Evolutionary conservation across 2,329 filamentous ascomycete genomes (phyloP), one percentile per base, ranked within the genome.

Genomic region (Xylaria sp.): DNA sequence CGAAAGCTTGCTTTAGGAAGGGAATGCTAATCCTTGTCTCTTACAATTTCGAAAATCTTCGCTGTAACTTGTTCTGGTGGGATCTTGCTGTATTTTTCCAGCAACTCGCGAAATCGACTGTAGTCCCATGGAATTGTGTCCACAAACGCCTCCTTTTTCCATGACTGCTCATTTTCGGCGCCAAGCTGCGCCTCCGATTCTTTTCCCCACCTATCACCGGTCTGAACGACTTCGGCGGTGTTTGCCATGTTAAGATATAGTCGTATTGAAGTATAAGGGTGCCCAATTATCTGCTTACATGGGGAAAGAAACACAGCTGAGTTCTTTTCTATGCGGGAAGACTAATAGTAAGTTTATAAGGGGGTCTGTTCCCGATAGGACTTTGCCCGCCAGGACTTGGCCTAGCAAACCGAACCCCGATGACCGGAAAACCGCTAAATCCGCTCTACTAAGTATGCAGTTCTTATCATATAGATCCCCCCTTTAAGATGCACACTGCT

Each of bases 1-100:
- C n/a, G 27, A 37, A n/a, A 37, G 55, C 35, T 9, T 16, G 47
- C 3, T n/a, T 51, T 9, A 42, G 23, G 25, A 37, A 27, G 23
- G 23, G 13, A 23, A 27, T 60, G 50, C 23, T 29, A 25, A 21
- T 63, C 50, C 48, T 37, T 21, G 29, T 65, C 23, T 47, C 60
- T 67, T 63, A 67, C 65, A 63, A 63, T 67, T n/a, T 48, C 25
- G 37, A 53, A 13, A n/a, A 67, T 67, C 44, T 63, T 53, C 5
- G 65, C 13, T 25, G 18, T 29, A 5, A 67, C 60, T 60, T 67
- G 25, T 29, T 48, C 23, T 9, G 35, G 16, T 2, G 65, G 44
- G 23, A 67, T 48, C 37, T 40, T 37, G 53, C 65, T 67, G 16
- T 67, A 67, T 9, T 27, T 37, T 23, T 67, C 60, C 21, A 67